phyloP scores from a whole-genome alignment of 1,284 basidiomycete genomes.

The Ganoderma meredithae region DNA sequence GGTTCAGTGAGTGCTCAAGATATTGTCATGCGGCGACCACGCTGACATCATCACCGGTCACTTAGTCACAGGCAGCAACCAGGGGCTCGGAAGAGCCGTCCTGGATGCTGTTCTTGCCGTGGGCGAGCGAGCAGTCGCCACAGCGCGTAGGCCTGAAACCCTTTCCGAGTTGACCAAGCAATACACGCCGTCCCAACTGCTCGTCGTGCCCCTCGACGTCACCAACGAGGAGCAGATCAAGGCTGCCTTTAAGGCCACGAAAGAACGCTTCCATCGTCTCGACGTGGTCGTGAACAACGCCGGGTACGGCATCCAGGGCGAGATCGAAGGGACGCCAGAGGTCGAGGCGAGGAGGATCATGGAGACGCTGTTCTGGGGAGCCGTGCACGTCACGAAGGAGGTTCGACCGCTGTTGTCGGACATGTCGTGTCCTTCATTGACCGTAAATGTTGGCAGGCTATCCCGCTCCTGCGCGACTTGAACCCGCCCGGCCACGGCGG shows the following conservation, averaged over 20 bases:
- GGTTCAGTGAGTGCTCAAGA: neutral
- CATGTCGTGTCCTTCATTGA: neutral
- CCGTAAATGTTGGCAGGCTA: slow-evolving; percentile 32
- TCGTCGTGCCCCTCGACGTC: slow-evolving; percentile 51
- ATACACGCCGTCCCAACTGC: slow-evolving; percentile 37
- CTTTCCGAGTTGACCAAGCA: slow-evolving; percentile 34
- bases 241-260: slow-evolving; percentile 45
- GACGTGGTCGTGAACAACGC: slow-evolving; percentile 57
- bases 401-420: neutral
- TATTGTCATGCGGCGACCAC: neutral
- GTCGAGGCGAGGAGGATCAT: slow-evolving; percentile 43
- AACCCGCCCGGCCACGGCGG: slow-evolving; percentile 45
- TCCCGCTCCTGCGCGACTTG: slow-evolving; percentile 47
- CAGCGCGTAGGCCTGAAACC: slow-evolving; percentile 39
- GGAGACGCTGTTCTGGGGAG: slow-evolving; percentile 49
- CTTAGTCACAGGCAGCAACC: neutral
- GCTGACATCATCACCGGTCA: neutral
- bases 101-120: slow-evolving; percentile 32
- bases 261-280: slow-evolving; percentile 46
- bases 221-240: slow-evolving; percentile 40
- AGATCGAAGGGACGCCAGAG: slow-evolving; percentile 46
- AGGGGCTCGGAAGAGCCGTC: neutral
- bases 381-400: slow-evolving; percentile 41
- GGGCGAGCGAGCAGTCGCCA: slow-evolving; percentile 45
- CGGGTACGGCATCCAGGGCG: slow-evolving; percentile 40